These are phyloP conservation scores for Penicillium angulare DNA, from an alignment of 495 filamentous ascomycete species.

Conservation along the genomic window DNA sequence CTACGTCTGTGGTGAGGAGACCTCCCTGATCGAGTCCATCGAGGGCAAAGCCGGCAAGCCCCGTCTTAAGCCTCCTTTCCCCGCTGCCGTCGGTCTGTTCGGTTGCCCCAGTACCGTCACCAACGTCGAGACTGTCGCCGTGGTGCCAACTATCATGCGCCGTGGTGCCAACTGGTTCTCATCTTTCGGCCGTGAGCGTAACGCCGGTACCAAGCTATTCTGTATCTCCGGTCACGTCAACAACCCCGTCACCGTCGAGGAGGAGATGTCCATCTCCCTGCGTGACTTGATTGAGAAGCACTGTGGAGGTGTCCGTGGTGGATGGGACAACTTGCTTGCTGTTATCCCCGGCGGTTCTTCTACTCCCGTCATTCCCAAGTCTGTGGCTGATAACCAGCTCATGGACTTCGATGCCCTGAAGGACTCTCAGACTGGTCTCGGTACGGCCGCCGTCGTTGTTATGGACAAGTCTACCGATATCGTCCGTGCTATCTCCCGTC, in stretches of 20 bases:
- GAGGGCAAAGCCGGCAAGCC: constrained; percentile 99
- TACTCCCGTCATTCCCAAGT: constrained; percentile 88
- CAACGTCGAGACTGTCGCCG: constrained; percentile 95
- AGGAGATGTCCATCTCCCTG: constrained; percentile 96
- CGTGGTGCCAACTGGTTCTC: constrained; percentile 92
- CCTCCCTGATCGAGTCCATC: constrained; percentile 93
- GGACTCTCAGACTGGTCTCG: constrained; percentile 93
- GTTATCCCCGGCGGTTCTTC: constrained; percentile 96
- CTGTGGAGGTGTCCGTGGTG: constrained; percentile 92
- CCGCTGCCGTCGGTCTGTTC: constrained; percentile 93
- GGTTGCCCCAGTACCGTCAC: constrained; percentile 97
- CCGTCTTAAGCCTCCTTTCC: constrained; percentile 97
- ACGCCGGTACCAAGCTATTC: constrained; percentile 95
- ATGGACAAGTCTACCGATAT: constrained; percentile 98
- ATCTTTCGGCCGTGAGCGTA: constrained; percentile 88
- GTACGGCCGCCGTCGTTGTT: constrained; percentile 97
- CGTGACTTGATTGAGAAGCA: constrained; percentile 95
- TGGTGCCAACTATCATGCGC: constrained; percentile 93
- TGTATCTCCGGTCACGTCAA: constrained; percentile 99
- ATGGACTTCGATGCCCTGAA: constrained; percentile 99
- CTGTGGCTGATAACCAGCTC: constrained; percentile 84
- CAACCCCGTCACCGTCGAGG: constrained; percentile 95
- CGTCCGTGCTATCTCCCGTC: constrained; percentile 85
- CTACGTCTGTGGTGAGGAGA: constrained; percentile 98
- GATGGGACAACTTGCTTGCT: constrained; percentile 96